Evolutionary conservation across 257 asterid genomes (phyloP), one percentile per base, ranked within the genome.

Genomic region (Solanum sparsipilum): DNA sequence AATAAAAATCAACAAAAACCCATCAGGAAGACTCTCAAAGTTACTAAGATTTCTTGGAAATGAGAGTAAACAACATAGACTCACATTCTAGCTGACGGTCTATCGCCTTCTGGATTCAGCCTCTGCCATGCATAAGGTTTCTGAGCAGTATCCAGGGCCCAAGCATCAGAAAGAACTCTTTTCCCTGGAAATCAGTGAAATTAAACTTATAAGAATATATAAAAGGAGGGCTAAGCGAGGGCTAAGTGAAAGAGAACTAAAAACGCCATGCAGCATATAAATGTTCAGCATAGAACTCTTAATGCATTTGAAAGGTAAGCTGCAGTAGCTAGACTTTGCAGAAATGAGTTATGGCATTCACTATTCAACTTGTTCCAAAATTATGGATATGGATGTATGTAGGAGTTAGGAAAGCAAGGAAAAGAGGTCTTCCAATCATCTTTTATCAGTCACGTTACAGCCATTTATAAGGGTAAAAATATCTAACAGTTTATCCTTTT

Each of bases 121-220:
- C 95, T 94, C 93, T 93, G 97, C 99, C 99, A 97, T 68, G 67
- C 96, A 89, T 97, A 97, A 5, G 99, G 99, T 90, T 97, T 97
- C 90, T 96, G 99, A 89, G 99, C 99, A 87, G 99, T 97, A 88
- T 97, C 99, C 93, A 97, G 94, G 82, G 92, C 98, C 99, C 99
- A 97, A 88, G 98, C 98, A 95, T 97, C 99, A 56, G 99, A 94
- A 78, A 97, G 92, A 90, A 93, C 98, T 94, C 96, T 92, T 92
- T 95, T 96, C 85, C 99, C 99, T 97, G 91, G 83, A 89, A 91
- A 88, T 48, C 25, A 48, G 41, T 29, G 44, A 82, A 46, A 81
- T 81, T 29, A 81, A 81, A 81, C 41, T 9, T 46, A 48, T 18
- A 29, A 56, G 13, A 48, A 18, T 31, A 46, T 38, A 82, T 82